Evolutionary conservation across 1,284 basidiomycete species (phyloP).

Genomic region (Microbotryomycetes sp.): DNA sequence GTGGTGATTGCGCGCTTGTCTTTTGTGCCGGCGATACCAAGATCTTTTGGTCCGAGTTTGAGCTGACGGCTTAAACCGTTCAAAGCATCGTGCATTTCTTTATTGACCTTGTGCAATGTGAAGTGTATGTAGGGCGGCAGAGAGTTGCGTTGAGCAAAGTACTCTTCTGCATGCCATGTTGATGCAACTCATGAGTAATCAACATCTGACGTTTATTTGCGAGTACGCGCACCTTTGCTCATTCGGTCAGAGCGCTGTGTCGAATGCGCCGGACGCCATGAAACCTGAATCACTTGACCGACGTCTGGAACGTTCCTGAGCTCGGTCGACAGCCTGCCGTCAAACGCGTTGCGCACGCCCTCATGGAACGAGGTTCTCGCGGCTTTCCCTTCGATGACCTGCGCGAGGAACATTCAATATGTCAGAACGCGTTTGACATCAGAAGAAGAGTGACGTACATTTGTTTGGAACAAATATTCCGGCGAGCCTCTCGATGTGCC

Average conservation of each 20-base stretch:
- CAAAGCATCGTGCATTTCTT: slow-evolving; percentile 93
- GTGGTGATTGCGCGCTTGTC: slow-evolving; percentile 96
- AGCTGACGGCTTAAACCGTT: slow-evolving; percentile 67
- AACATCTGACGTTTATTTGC: too few species aligned
- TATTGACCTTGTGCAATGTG: slow-evolving; percentile 92
- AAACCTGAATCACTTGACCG: slow-evolving; percentile 22
- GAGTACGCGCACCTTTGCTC: slow-evolving; percentile 4
- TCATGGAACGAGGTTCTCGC: slow-evolving; percentile 76
- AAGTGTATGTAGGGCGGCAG: slow-evolving; percentile 82
- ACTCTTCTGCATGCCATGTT: neutral
- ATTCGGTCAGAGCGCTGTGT: slow-evolving; percentile 38
- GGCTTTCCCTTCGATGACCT: slow-evolving; percentile 76
- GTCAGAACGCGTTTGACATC: too few species aligned
- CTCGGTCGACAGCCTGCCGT: slow-evolving; percentile 74
- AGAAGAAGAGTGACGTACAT: neutral
- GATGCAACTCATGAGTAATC: too few species aligned
- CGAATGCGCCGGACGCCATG: slow-evolving; percentile 11
- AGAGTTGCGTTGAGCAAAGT: neutral
- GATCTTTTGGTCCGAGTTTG: slow-evolving; percentile 64
- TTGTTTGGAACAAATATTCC: neutral
- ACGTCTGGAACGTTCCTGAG: slow-evolving; percentile 47
- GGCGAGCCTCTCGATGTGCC: neutral
- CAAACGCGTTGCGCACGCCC: slow-evolving; percentile 69
- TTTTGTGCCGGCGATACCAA: slow-evolving; percentile 91
- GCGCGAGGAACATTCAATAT: slow-evolving; percentile 17